These are phyloP conservation scores for Aspergillus puulaauensis DNA, from an alignment of 2,329 filamentous ascomycete species.

Conservation along the genomic window DNA sequence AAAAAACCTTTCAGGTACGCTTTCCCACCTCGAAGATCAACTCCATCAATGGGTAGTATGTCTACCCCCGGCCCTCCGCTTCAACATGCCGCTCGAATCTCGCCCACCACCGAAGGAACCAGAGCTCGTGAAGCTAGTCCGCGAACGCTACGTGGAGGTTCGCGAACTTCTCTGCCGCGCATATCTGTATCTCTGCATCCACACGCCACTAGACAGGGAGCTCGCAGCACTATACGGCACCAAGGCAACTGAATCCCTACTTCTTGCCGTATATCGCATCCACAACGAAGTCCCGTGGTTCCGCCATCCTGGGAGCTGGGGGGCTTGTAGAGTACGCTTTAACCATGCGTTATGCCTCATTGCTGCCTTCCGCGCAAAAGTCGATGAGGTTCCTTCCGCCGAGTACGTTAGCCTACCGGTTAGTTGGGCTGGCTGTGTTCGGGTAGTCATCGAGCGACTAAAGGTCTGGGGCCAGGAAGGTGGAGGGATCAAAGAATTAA, in stretches of 20 bases:
- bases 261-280: slow-evolving; percentile 25
- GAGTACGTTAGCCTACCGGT: slow-evolving; percentile 22
- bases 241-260: slow-evolving; percentile 24
- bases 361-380: slow-evolving; percentile 23
- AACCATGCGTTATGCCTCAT: slow-evolving; percentile 26
- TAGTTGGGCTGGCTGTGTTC: slow-evolving; percentile 23
- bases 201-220: slow-evolving; percentile 17
- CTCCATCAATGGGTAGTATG: slow-evolving; percentile 27
- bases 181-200: slow-evolving; percentile 25
- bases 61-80: slow-evolving; percentile 22
- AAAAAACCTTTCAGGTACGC: slow-evolving; percentile 15
- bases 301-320: slow-evolving; percentile 27
- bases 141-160: slow-evolving; percentile 26
- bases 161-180: slow-evolving; percentile 26
- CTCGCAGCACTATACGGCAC: slow-evolving; percentile 18
- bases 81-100: slow-evolving; percentile 23
- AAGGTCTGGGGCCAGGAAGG: slow-evolving; percentile 25
- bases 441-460: slow-evolving; percentile 23
- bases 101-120: slow-evolving; percentile 17
- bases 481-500: slow-evolving; percentile 23
- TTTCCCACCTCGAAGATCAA: slow-evolving; percentile 22
- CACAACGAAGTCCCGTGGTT: slow-evolving; percentile 26
- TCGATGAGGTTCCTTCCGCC: slow-evolving; percentile 15
- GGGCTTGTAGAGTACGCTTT: slow-evolving; percentile 26
- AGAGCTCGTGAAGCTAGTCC: slow-evolving; percentile 25